Evolutionary conservation across 768 basidiomycete species (phyloP).

Genomic region (Sistotremastrum niveocremeum): DNA sequence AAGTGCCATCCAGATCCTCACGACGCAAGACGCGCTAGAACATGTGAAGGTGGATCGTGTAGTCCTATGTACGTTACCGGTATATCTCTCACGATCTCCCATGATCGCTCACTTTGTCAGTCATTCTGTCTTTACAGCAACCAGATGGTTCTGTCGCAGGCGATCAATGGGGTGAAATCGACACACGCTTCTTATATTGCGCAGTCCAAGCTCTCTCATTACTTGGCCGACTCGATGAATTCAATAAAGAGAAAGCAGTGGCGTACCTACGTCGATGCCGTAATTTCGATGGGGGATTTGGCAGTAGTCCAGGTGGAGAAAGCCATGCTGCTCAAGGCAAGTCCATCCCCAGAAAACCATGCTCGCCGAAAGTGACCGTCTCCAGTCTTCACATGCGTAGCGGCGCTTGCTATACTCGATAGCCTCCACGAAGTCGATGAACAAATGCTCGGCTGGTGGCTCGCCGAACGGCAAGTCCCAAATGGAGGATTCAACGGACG

Average conservation of each 20-base stretch:
- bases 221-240: constrained; percentile 54
- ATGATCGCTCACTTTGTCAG: constrained; percentile 27
- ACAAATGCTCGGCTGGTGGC: constrained; percentile 83
- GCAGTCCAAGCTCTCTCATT: constrained; percentile 75
- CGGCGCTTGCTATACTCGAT: constrained; percentile 77
- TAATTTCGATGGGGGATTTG: constrained; percentile 97
- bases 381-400: constrained; percentile 81
- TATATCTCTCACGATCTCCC: background rate
- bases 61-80: constrained; percentile 45
- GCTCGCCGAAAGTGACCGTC: constrained; percentile 1
- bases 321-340: constrained; percentile 86
- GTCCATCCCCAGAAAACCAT: constrained; percentile 2
- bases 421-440: constrained; percentile 65
- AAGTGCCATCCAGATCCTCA: constrained; percentile 84
- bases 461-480: constrained; percentile 84
- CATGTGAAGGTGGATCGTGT: constrained; percentile 57
- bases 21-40: constrained; percentile 72
- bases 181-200: constrained; percentile 84
- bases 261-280: constrained; percentile 62
- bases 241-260: constrained; percentile 55
- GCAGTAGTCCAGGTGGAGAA: constrained; percentile 72
- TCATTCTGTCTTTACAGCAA: constrained; percentile 73
- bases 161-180: constrained; percentile 82
- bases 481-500: constrained; percentile 91
- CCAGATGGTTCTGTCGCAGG: constrained; percentile 83